These are phyloP conservation scores for Aschersonia sp. DNA, from an alignment of 2,329 filamentous ascomycete genomes.

Conservation along the genomic window DNA sequence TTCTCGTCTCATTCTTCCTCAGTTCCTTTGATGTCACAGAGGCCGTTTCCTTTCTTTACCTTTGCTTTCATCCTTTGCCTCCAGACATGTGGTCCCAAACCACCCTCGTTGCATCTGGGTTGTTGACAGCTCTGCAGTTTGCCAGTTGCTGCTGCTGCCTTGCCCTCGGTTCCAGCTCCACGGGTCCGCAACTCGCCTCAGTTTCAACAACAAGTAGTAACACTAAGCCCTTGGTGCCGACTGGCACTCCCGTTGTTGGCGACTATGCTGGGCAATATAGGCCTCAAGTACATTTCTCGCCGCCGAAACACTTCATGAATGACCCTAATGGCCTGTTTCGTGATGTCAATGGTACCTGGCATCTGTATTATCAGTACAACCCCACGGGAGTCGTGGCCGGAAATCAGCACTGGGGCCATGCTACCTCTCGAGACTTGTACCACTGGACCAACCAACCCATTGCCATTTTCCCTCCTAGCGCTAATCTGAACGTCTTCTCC, in stretches of 20 bases:
- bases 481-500: slow-evolving; percentile 31
- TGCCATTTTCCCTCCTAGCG: slow-evolving; percentile 36
- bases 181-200: background rate
- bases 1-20: background rate
- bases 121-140: slow-evolving; percentile 1
- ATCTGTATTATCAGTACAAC: slow-evolving; percentile 50
- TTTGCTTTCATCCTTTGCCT: background rate
- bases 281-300: slow-evolving; percentile 4
- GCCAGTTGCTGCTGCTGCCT: background rate
- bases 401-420: slow-evolving; percentile 55
- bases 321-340: slow-evolving; percentile 21
- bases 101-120: too few relatives aligned
- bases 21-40: too few relatives aligned
- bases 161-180: background rate
- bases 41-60: background rate
- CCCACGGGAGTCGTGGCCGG: slow-evolving; percentile 29
- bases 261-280: slow-evolving; percentile 8
- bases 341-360: slow-evolving; percentile 41
- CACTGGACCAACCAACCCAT: slow-evolving; percentile 52
- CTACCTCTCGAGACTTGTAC: slow-evolving; percentile 46
- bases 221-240: slow-evolving; percentile 5
- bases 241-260: slow-evolving; percentile 10
- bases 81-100: background rate
- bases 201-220: background rate
- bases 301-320: slow-evolving; percentile 4